Evolutionary conservation across 2,329 filamentous ascomycete genomes (phyloP).

Genomic region (Clonostachys solani): DNA sequence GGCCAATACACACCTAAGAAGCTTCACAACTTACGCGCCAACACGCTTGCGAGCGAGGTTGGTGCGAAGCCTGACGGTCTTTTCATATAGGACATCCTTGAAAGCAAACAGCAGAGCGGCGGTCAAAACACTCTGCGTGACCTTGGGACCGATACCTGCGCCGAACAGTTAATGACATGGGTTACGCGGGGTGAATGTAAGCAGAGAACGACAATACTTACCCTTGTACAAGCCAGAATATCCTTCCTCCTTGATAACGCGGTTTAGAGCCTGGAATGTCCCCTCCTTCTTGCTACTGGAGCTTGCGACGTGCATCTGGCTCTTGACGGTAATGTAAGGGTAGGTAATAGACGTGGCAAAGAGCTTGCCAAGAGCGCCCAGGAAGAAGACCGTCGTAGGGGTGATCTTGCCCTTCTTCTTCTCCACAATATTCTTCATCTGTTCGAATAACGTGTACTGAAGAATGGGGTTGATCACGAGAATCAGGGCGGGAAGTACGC

Average conservation of each 20-base stretch:
- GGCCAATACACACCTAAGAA: too few species aligned
- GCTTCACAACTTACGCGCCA: background rate
- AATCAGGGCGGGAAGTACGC: constrained; percentile 87
- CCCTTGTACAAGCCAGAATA: constrained; percentile 90
- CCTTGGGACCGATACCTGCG: constrained; percentile 88
- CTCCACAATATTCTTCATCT: constrained; percentile 90
- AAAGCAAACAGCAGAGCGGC: constrained; percentile 96
- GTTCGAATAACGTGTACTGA: constrained; percentile 98
- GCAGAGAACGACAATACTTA: constrained; percentile 33
- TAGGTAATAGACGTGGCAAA: constrained; percentile 93
- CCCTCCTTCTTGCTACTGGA: constrained; percentile 74
- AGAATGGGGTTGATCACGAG: constrained; percentile 97
- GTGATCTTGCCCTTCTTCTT: constrained; percentile 63
- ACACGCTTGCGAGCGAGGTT: constrained; percentile 17
- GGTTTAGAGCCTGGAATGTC: constrained; percentile 71
- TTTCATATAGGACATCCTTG: constrained; percentile 92
- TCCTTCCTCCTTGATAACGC: constrained; percentile 86
- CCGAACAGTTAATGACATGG: background rate
- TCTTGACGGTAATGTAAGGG: constrained; percentile 98
- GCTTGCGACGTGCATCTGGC: constrained; percentile 88
- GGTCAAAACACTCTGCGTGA: constrained; percentile 94
- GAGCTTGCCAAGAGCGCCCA: constrained; percentile 91
- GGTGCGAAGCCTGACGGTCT: constrained; percentile 64
- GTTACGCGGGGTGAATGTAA: background rate
- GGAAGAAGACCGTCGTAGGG: constrained; percentile 80